Percentiles rank a stretch among this genome's conserved stretches.
Conservation (phyloP, 352 stramenopile species). For the Phytophthora crassamura region DNA sequence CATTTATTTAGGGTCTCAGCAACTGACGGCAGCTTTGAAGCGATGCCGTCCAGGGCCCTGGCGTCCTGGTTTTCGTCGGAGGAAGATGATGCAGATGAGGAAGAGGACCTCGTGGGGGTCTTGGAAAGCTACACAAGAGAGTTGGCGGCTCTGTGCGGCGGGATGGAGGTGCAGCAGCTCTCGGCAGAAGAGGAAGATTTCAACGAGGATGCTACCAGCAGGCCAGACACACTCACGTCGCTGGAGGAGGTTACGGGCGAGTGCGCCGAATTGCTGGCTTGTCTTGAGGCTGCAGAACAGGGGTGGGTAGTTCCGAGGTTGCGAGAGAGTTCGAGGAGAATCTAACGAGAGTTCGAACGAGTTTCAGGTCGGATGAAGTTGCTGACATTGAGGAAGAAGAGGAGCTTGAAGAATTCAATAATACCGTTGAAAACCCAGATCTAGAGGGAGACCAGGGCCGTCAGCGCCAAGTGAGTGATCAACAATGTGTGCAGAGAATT, state of each 20-base stretch:
- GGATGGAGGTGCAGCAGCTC: slow-evolving; percentile 28
- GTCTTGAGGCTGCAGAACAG: slow-evolving; percentile 20
- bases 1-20: slow-evolving; percentile 1
- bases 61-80: neutral
- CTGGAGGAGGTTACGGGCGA: slow-evolving; percentile 30
- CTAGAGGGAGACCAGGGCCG: neutral
- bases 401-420: neutral
- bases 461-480: slow-evolving; percentile 10
- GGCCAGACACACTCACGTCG: slow-evolving; percentile 18
- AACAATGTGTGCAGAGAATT: neutral
- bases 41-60: neutral
- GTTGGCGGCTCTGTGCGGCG: slow-evolving; percentile 28
- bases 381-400: no score
- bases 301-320: neutral
- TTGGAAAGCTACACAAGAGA: slow-evolving; percentile 35
- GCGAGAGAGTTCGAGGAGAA: neutral
- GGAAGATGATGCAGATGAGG: neutral
- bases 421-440: neutral
- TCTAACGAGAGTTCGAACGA: neutral
- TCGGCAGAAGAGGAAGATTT: slow-evolving; percentile 4
- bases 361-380: neutral
- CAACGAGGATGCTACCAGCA: neutral
- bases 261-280: slow-evolving; percentile 30
- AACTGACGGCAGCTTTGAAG: slow-evolving; percentile 10
- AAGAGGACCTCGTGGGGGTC: slow-evolving; percentile 19